Evolutionary conservation across 495 filamentous ascomycete genomes (phyloP).

Genomic region (Pseudevernia furfuracea): DNA sequence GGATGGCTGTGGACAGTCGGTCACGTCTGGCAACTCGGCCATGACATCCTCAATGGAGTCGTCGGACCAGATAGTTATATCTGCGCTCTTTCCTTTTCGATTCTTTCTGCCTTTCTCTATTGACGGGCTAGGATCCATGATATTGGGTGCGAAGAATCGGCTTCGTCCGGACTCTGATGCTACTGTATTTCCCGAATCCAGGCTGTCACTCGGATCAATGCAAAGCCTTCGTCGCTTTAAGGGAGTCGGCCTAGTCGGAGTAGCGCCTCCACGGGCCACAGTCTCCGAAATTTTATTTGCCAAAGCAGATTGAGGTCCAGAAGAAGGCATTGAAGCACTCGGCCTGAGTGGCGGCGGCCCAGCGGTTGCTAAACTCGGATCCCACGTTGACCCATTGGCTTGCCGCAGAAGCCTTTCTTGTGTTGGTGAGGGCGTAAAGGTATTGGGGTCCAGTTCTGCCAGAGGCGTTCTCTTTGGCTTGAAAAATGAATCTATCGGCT

Average conservation of each 20-base stretch:
- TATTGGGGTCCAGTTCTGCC: slow-evolving; percentile 81
- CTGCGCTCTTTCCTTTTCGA: slow-evolving; percentile 39
- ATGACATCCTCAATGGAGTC: slow-evolving; percentile 58
- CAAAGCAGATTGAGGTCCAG: slow-evolving; percentile 29
- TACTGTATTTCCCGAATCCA: slow-evolving; percentile 25
- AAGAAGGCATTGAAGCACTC: slow-evolving; percentile 21
- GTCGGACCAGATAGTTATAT: slow-evolving; percentile 60
- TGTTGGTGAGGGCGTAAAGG: slow-evolving; percentile 62
- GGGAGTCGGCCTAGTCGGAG: slow-evolving; percentile 42
- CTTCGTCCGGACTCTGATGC: slow-evolving; percentile 41
- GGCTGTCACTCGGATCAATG: slow-evolving; percentile 44
- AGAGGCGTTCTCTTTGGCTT: slow-evolving; percentile 68
- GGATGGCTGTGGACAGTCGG: slow-evolving; percentile 24
- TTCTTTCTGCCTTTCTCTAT: slow-evolving; percentile 39
- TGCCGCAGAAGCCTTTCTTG: slow-evolving; percentile 54
- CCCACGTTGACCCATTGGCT: slow-evolving; percentile 49
- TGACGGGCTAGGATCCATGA: slow-evolving; percentile 44
- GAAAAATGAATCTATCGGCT: slow-evolving; percentile 72
- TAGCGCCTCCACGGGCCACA: slow-evolving; percentile 37
- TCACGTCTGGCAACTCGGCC: slow-evolving; percentile 43
- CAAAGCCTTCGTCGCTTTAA: slow-evolving; percentile 58
- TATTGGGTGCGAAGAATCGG: slow-evolving; percentile 47
- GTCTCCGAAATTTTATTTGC: slow-evolving; percentile 35
- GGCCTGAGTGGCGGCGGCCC: slow-evolving; percentile 34
- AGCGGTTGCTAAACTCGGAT: slow-evolving; percentile 36